Evolutionary conservation across 805 yeast genomes (phyloP).

Genomic region (Candida nemodendra): DNA sequence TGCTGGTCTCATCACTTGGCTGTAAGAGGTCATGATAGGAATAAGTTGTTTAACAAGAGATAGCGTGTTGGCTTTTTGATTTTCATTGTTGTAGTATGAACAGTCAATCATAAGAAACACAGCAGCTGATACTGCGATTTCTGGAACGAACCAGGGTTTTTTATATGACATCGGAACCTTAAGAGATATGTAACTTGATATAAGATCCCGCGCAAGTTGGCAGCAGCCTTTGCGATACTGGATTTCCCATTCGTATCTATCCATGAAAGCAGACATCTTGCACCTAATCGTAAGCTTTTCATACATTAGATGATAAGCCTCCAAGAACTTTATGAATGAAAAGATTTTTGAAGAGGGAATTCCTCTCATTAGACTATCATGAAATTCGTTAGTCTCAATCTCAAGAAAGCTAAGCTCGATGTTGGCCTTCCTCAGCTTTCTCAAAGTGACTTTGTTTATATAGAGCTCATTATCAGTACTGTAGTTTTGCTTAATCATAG

Average conservation of each 20-base stretch:
- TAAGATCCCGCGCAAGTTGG: conserved; percentile 8
- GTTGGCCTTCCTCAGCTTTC: conserved; percentile 15
- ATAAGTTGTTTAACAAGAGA: conserved; percentile 7
- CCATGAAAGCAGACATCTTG: conserved; percentile 19
- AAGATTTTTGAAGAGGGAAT: neutral
- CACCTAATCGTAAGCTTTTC: conserved; percentile 23
- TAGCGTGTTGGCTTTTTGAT: conserved; percentile 4
- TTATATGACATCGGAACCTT: conserved; percentile 10
- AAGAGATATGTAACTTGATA: conserved; percentile 6
- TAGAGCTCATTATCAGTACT: conserved; percentile 15
- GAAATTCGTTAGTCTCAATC: conserved; percentile 8
- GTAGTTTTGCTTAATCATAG: conserved; percentile 20
- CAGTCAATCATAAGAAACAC: conserved; percentile 25
- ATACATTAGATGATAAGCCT: conserved; percentile 5
- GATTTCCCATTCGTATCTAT: conserved; percentile 17
- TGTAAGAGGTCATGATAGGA: conserved; percentile 15
- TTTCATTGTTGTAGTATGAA: conserved; percentile 11
- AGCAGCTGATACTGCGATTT: conserved; percentile 19
- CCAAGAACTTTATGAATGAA: conserved; percentile 7
- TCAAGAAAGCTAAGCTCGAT: conserved; percentile 15
- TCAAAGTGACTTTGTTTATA: conserved; percentile 6
- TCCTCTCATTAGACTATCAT: conserved; percentile 4
- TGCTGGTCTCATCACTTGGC: conserved; percentile 21
- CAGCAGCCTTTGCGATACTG: conserved; percentile 15
- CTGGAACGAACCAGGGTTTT: conserved; percentile 17